These are phyloP conservation scores for Penicillium crustosum DNA, from an alignment of 2,329 filamentous ascomycete species.

Conservation along the genomic window DNA sequence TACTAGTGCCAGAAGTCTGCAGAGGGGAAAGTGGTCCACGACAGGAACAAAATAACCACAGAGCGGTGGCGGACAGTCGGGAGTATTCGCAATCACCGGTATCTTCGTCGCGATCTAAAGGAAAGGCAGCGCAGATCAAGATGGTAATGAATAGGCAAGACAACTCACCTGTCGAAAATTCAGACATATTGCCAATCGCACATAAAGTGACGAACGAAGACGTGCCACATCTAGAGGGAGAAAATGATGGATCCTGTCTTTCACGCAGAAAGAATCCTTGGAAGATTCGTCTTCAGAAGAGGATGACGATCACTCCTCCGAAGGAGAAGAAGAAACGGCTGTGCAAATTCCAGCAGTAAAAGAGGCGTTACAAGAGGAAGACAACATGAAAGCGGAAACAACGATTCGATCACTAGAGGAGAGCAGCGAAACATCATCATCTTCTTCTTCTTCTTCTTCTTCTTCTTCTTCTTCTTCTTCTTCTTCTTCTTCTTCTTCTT, in stretches of 20 bases:
- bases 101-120: not conserved
- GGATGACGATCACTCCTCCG: too few species aligned
- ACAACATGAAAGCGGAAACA: not conserved
- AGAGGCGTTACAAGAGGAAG: not conserved
- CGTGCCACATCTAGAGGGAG: not conserved
- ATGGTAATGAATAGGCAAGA: not conserved
- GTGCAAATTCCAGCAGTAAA: too few species aligned
- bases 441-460: not conserved
- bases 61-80: not conserved
- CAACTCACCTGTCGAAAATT: not conserved
- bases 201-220: too few species aligned
- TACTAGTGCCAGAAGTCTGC: accelerated
- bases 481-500: not conserved
- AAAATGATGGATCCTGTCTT: not conserved
- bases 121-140: not conserved
- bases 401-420: not conserved
- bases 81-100: not conserved
- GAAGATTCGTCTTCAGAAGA: not conserved
- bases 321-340: not conserved
- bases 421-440: not conserved
- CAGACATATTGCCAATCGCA: not conserved
- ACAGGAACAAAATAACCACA: not conserved
- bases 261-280: not conserved
- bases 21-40: not conserved
- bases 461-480: not conserved